Evolutionary conservation across 169 alveolate species (phyloP), one percentile per base, ranked within the genome.

Genomic region (Cryptosporidium ubiquitum): DNA sequence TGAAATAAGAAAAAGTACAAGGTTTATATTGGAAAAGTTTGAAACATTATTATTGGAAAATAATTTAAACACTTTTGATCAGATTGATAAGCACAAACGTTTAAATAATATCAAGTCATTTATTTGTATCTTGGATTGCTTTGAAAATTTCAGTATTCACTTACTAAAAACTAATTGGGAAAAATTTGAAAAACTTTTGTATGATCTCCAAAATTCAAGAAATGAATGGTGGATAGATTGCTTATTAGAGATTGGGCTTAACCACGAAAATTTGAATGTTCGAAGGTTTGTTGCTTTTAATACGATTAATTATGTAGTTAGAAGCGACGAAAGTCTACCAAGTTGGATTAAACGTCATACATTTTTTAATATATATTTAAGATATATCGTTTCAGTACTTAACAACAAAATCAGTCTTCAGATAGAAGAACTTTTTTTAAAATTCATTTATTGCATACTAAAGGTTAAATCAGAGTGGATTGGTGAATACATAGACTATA

Each of bases 141-240:
- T 68, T 79, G 86, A 91, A 49, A 91, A 91, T 31, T 91, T 85
- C 49, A 86, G 92, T 66, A 85, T 91, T 26, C 94, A 91, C 57
- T 40, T 91, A 31, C 33, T 91, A 40, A 91, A 91, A 69, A 70
- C 49, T 18, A 91, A 91, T 58, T 91, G 94, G 94, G 74, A 64
- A 14, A 74, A 85, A 47, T 79, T 91, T 44, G 31, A 70, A 31
- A 35, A 61, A 12, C 60, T 91, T 52, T 23, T 91, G 69, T 47
- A 12, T 40, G 47, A 79, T n/a, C 20, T 61, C 9, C 79, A 61
- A 35, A 31, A 40, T 64, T 58, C n/a, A 58, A 61, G 23, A 33
- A 37, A 55, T 2, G 73, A 61, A 12, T 79, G 74, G 89, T 79
- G 89, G 89, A 49, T 79, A 44, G 55, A 58, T 23, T 60, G 61